Evolutionary conservation across 2,329 filamentous ascomycete genomes (phyloP).

Genomic region (Bipolaris gigantea): DNA sequence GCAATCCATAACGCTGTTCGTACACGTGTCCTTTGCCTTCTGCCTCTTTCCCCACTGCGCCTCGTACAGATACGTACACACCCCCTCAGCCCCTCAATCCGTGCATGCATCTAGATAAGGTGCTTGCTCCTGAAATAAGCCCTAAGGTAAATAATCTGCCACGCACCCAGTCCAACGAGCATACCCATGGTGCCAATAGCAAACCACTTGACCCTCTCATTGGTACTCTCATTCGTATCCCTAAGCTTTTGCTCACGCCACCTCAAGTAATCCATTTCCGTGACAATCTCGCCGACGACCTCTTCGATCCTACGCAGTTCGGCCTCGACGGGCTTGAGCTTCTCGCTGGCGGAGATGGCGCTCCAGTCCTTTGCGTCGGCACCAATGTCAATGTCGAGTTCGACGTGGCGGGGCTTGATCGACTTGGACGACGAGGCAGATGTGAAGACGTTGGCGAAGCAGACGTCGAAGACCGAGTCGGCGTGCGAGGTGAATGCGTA

Average conservation of each 20-base stretch:
- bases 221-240: slow-evolving; percentile 99
- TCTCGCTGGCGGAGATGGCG: slow-evolving; percentile 92
- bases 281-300: slow-evolving; percentile 82
- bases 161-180: slow-evolving; percentile 83
- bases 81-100: not conserved
- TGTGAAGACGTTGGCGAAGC: slow-evolving; percentile 83
- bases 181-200: slow-evolving; percentile 91
- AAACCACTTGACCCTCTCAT: slow-evolving; percentile 98
- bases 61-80: slow-evolving; percentile 3
- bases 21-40: not conserved
- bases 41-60: not conserved
- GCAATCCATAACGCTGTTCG: slow-evolving; percentile 13
- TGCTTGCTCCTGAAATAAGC: slow-evolving; percentile 78
- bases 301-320: slow-evolving; percentile 93
- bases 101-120: slow-evolving; percentile 48
- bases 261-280: slow-evolving; percentile 95
- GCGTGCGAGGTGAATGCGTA: slow-evolving; percentile 92
- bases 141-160: slow-evolving; percentile 97
- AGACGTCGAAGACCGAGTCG: slow-evolving; percentile 93
- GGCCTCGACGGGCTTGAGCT: slow-evolving; percentile 94
- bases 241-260: slow-evolving; percentile 88
- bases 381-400: slow-evolving; percentile 94
- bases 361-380: slow-evolving; percentile 98
- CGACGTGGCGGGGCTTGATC: slow-evolving; percentile 66
- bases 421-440: slow-evolving; percentile 24